Conservation (phyloP, 2,329 filamentous ascomycete species). For the Dothideomycetes sp. region DNA sequence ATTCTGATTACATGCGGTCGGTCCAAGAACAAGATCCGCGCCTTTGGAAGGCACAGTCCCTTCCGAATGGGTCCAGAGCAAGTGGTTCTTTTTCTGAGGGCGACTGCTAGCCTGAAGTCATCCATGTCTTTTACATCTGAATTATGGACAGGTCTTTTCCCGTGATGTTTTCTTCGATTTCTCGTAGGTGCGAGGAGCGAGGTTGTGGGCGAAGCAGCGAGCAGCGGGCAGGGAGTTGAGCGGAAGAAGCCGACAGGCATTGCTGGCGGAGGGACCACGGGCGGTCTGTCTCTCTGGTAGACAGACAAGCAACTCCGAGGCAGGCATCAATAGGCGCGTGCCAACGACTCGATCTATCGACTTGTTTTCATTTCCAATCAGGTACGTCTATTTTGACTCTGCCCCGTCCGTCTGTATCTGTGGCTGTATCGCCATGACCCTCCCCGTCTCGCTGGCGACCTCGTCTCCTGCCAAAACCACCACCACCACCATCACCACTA, state of each 20-base stretch:
- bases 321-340: conserved; percentile 10
- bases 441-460: not conserved
- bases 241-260: no score
- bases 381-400: conserved; percentile 11
- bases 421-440: conserved; percentile 2
- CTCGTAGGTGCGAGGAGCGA: no score
- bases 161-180: no score
- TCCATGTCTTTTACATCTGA: no score
- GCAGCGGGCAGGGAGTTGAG: no score
- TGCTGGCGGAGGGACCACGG: no score
- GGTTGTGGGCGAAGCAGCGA: no score
- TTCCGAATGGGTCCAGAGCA: conserved; percentile 2
- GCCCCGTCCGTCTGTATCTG: not conserved
- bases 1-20: conserved; percentile 11
- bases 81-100: no score
- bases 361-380: conserved; percentile 12
- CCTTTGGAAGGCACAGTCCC: conserved; percentile 11
- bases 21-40: conserved; percentile 14
- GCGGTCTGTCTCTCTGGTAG: no score
- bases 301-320: conserved; percentile 10
- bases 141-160: no score
- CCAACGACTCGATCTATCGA: conserved; percentile 12
- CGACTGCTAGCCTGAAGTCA: no score
- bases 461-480: conserved; percentile 5
- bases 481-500: not conserved